Conservation (phyloP, 306 rosid genomes). For the Canavalia gladiata region DNA sequence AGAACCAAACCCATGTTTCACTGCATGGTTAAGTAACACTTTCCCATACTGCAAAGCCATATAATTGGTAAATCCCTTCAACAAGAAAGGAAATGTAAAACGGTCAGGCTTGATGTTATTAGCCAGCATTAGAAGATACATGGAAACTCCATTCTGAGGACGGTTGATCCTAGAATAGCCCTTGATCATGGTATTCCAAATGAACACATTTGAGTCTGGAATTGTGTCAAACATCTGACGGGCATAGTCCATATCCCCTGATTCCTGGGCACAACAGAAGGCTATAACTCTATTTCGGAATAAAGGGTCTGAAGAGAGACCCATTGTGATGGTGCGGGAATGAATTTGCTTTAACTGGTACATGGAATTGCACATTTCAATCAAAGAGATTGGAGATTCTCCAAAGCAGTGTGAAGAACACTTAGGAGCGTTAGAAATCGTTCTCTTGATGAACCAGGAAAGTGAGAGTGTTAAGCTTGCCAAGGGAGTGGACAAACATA, state of each 20-base stretch:
- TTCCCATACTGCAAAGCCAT: constrained; percentile 62
- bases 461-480: constrained; percentile 47
- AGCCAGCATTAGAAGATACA: constrained; percentile 71
- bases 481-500: constrained; percentile 34
- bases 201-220: constrained; percentile 66
- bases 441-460: constrained; percentile 44
- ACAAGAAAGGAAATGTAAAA: constrained; percentile 80
- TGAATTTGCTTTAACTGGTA: constrained; percentile 76
- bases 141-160: constrained; percentile 61
- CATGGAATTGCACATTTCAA: constrained; percentile 70
- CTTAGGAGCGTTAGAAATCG: constrained; percentile 55
- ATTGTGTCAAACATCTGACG: constrained; percentile 70
- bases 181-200: constrained; percentile 83
- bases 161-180: constrained; percentile 68
- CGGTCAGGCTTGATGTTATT: constrained; percentile 65
- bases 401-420: constrained; percentile 36
- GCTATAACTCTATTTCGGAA: constrained; percentile 56
- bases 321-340: constrained; percentile 66
- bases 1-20: constrained; percentile 72
- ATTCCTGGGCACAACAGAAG: constrained; percentile 59
- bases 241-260: constrained; percentile 73
- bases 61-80: constrained; percentile 65
- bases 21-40: constrained; percentile 67
- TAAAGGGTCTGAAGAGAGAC: constrained; percentile 54
- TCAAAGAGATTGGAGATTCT: constrained; percentile 48